Evolutionary conservation across 768 basidiomycete genomes (phyloP).

Genomic region (Thelephora ganbajun): DNA sequence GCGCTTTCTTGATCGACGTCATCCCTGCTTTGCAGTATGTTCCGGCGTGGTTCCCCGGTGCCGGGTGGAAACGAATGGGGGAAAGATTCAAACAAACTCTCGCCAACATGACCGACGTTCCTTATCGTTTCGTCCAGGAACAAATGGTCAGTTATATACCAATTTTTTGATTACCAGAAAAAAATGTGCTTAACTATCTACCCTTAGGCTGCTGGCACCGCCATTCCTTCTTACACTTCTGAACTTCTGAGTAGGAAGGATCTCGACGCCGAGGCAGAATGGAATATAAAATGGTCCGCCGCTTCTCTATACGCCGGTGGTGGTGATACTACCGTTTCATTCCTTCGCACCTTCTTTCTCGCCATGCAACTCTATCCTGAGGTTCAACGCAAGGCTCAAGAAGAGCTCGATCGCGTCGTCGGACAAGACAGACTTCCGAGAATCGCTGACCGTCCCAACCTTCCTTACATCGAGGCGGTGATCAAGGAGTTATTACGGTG

Average conservation of each 20-base stretch:
- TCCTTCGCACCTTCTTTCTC: slow-evolving; percentile 1
- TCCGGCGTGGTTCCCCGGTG: slow-evolving; percentile 28
- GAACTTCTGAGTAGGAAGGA: slow-evolving; percentile 10
- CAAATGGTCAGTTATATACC: slow-evolving; percentile 14
- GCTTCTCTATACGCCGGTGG: slow-evolving; percentile 12
- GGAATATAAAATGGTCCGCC: slow-evolving; percentile 50
- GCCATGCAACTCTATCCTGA: slow-evolving; percentile 3
- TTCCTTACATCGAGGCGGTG: slow-evolving; percentile 5
- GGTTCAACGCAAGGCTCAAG: slow-evolving; percentile 1
- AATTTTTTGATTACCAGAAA: neutral
- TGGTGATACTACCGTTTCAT: neutral
- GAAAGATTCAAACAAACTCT: slow-evolving; percentile 11
- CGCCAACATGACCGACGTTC: slow-evolving; percentile 10
- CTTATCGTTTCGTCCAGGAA: slow-evolving; percentile 19
- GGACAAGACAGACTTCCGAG: slow-evolving; percentile 3
- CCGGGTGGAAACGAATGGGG: slow-evolving; percentile 20
- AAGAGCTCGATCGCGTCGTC: slow-evolving; percentile 4
- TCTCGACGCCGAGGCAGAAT: slow-evolving; percentile 39
- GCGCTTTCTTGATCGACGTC: slow-evolving; percentile 21
- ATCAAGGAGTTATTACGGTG: slow-evolving; percentile 7
- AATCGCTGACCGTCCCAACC: slow-evolving; percentile 1
- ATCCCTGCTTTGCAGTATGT: slow-evolving; percentile 20
- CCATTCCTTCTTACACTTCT: slow-evolving; percentile 10
- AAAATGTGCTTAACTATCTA: neutral
- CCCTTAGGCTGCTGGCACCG: slow-evolving; percentile 9